Evolutionary conservation across 2,329 filamentous ascomycete species (phyloP).

Genomic region (Xylariaceae sp.): DNA sequence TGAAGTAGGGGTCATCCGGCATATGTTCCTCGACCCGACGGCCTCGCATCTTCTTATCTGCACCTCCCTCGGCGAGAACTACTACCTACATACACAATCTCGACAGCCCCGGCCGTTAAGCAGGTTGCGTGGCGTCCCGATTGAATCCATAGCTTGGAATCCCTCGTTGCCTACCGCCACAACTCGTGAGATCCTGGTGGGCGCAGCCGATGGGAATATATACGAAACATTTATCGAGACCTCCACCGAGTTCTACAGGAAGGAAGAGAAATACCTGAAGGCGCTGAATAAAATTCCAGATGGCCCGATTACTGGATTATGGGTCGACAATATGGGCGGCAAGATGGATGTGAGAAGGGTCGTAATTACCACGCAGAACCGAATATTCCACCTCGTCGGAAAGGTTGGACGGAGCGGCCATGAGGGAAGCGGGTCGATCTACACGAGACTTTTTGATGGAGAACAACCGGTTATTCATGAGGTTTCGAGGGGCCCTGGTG

Average conservation of each 20-base stretch:
- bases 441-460: slow-evolving; percentile 82
- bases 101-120: slow-evolving; percentile 82
- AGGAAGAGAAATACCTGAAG: slow-evolving; percentile 91
- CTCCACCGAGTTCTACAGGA: slow-evolving; percentile 89
- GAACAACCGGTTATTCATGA: slow-evolving; percentile 81
- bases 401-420: slow-evolving; percentile 71
- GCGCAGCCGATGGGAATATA: slow-evolving; percentile 89
- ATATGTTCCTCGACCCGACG: slow-evolving; percentile 96
- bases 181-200: slow-evolving; percentile 90
- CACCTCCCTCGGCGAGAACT: slow-evolving; percentile 92
- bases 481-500: slow-evolving; percentile 60
- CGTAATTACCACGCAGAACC: slow-evolving; percentile 76
- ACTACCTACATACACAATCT: slow-evolving; percentile 95
- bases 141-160: slow-evolving; percentile 94
- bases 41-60: slow-evolving; percentile 92
- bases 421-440: slow-evolving; percentile 84
- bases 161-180: slow-evolving; percentile 89
- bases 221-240: slow-evolving; percentile 96
- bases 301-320: slow-evolving; percentile 81
- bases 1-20: slow-evolving; percentile 88
- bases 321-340: slow-evolving; percentile 74
- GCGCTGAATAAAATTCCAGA: slow-evolving; percentile 80
- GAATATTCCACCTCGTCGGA: slow-evolving; percentile 80
- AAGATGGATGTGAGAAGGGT: slow-evolving; percentile 74
- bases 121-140: slow-evolving; percentile 79